These are phyloP conservation scores for Blastocystis sp. DNA, from an alignment of 352 stramenopile species.

Conservation along the genomic window DNA sequence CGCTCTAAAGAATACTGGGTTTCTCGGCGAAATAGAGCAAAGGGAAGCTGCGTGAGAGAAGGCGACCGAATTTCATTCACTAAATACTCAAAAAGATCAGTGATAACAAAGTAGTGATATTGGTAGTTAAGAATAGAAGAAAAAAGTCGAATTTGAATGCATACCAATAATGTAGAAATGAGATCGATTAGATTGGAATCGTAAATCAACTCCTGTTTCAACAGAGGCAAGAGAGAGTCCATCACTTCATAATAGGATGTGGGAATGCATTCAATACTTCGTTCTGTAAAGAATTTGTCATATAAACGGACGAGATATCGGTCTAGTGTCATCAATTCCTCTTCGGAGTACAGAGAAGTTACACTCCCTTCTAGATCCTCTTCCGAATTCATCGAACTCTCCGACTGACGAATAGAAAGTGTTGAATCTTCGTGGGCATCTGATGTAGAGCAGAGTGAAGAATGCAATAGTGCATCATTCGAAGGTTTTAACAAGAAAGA, in stretches of 20 bases:
- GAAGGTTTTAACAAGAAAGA: neutral
- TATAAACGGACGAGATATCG: neutral
- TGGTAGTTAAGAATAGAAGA: neutral
- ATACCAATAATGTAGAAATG: neutral
- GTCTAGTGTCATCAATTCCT: neutral
- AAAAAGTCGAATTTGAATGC: slow-evolving; percentile 16
- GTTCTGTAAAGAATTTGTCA: neutral
- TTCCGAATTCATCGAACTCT: neutral
- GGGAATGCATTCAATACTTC: neutral
- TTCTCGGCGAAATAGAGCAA: neutral
- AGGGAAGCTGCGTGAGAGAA: neutral
- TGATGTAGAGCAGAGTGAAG: neutral
- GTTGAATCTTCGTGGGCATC: neutral
- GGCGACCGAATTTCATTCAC: neutral
- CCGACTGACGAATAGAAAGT: neutral
- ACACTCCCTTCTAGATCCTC: neutral
- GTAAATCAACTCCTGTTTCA: neutral
- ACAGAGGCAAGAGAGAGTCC: neutral
- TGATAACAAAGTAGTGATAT: slow-evolving; percentile 23
- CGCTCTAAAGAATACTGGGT: slow-evolving; percentile 16
- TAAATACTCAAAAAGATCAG: slow-evolving; percentile 56
- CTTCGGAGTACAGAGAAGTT: neutral
- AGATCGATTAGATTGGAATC: neutral
- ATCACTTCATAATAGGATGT: neutral
- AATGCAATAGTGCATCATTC: neutral